phyloP scores from a whole-genome alignment of 1,284 basidiomycete species.

The Cryptococcus hybrid region DNA sequence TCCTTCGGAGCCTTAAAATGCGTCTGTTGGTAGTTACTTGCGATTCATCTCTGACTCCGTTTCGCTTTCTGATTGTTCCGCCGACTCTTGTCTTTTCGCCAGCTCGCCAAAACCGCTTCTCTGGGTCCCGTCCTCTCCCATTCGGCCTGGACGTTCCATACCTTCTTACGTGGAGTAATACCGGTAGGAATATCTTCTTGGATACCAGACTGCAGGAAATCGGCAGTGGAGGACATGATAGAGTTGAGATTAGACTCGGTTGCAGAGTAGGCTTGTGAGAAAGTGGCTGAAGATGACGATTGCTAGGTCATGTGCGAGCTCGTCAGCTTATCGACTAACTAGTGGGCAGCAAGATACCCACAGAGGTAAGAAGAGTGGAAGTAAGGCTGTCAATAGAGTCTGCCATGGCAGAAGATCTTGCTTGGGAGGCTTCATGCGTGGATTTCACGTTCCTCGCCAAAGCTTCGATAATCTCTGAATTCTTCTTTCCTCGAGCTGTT shows the following conservation, averaged over 20 bases:
- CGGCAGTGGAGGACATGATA: constrained; percentile 30
- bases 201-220: constrained; percentile 40
- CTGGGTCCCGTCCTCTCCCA: constrained; percentile 47
- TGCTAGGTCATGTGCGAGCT: constrained; percentile 22
- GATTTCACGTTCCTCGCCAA: constrained; percentile 9
- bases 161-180: constrained; percentile 50
- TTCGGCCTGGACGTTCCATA: constrained; percentile 36
- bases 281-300: constrained; percentile 17
- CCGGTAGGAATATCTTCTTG: constrained; percentile 52
- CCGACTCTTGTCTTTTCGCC: constrained; percentile 8
- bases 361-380: constrained; percentile 25
- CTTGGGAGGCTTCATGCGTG: constrained; percentile 16
- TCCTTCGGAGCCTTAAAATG: no score
- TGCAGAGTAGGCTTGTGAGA: constrained; percentile 13
- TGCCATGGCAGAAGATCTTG: constrained; percentile 8
- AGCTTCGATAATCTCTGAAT: constrained; percentile 7
- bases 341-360: constrained; percentile 10
- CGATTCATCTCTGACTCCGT: no score
- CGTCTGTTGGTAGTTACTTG: no score
- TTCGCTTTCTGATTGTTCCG: not conserved
- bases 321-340: not conserved
- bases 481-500: constrained; percentile 13
- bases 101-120: constrained; percentile 32
- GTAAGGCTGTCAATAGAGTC: constrained; percentile 18
- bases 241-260: constrained; percentile 24